These are phyloP conservation scores for Colletotrichum sp. DNA, from an alignment of 2,329 filamentous ascomycete species.

Conservation along the genomic window DNA sequence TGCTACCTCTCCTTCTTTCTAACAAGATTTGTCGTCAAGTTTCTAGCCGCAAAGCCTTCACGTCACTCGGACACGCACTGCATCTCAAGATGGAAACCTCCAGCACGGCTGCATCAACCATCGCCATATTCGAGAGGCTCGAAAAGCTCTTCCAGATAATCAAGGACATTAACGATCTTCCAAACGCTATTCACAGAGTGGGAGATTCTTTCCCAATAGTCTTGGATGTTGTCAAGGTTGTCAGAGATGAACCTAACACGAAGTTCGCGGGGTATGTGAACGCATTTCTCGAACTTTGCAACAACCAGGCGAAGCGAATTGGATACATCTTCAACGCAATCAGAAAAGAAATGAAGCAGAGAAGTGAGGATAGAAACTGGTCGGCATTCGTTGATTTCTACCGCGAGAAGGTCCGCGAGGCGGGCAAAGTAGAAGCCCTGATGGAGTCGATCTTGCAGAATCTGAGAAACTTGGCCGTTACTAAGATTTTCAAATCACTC, in stretches of 20 bases:
- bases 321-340: background rate
- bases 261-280: background rate
- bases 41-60: background rate
- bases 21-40: background rate
- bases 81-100: background rate
- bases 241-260: background rate
- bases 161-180: background rate
- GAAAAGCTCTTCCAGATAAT: background rate
- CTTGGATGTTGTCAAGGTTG: background rate
- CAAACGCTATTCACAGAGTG: background rate
- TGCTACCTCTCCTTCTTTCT: background rate
- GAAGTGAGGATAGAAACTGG: background rate
- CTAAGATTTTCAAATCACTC: background rate
- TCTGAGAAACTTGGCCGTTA: background rate
- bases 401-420: background rate
- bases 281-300: background rate
- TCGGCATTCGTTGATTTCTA: background rate
- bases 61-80: background rate
- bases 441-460: background rate
- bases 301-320: background rate
- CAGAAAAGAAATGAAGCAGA: background rate
- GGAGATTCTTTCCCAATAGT: background rate
- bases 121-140: background rate
- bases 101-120: background rate
- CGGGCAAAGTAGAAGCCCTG: background rate